phyloP scores from a whole-genome alignment of 1,139 yeast species.

The Saccharomyces hybrid region DNA sequence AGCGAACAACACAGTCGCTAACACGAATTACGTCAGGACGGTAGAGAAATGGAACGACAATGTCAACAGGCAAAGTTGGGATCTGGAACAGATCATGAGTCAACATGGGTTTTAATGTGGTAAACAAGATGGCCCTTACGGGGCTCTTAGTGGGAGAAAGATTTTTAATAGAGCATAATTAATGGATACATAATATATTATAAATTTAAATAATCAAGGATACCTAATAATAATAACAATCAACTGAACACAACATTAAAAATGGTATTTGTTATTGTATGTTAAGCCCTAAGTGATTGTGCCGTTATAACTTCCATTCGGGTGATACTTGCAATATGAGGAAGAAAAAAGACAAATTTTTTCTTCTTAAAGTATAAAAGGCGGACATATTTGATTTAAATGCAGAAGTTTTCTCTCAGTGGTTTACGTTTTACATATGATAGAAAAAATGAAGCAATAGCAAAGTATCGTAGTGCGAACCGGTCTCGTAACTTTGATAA shows the following conservation, averaged over 20 bases:
- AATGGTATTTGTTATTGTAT: neutral
- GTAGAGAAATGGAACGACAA: neutral
- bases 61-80: constrained; percentile 7
- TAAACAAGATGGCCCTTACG: neutral
- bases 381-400: constrained; percentile 1
- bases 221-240: neutral
- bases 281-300: neutral
- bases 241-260: neutral
- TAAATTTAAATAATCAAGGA: neutral
- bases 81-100: constrained; percentile 6
- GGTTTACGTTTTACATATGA: no score
- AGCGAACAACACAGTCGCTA: neutral
- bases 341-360: neutral
- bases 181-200: neutral
- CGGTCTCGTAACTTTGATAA: constrained; percentile 4
- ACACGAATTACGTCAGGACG: neutral
- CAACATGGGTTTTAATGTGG: neutral
- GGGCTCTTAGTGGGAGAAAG: neutral
- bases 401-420: neutral
- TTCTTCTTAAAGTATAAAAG: constrained; percentile 4
- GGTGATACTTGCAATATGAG: neutral
- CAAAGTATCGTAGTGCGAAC: neutral
- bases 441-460: neutral
- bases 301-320: neutral
- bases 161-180: neutral